Evolutionary conservation across 2,329 filamentous ascomycete species (phyloP).

Genomic region (Hymenoscyphus infarciens): DNA sequence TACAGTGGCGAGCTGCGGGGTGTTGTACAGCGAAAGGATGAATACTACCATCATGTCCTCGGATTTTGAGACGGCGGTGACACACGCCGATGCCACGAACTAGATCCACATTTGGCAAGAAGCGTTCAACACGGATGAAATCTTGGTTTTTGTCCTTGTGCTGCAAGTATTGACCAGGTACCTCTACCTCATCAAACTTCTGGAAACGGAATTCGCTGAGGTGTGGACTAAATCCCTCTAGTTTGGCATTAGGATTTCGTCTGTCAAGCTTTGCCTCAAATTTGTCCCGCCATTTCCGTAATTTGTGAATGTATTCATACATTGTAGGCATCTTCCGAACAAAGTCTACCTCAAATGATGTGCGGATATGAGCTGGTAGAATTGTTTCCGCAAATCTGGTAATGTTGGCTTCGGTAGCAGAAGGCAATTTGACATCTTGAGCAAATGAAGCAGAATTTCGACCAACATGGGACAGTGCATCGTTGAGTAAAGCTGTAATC

Average conservation of each 20-base stretch:
- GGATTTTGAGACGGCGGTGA: slow-evolving; percentile 89
- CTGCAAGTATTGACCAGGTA: slow-evolving; percentile 93
- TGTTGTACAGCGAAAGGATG: slow-evolving; percentile 97
- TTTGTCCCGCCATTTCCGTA: slow-evolving; percentile 93
- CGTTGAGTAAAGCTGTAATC: slow-evolving; percentile 95
- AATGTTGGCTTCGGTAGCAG: slow-evolving; percentile 92
- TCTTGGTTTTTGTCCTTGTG: slow-evolving; percentile 99
- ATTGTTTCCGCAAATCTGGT: slow-evolving; percentile 96
- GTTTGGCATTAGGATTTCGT: slow-evolving; percentile 43
- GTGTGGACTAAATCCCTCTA: slow-evolving; percentile 85
- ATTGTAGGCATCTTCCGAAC: slow-evolving; percentile 93
- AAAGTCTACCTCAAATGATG: slow-evolving; percentile 97
- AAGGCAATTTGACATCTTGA: slow-evolving; percentile 83
- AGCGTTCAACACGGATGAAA: slow-evolving; percentile 95
- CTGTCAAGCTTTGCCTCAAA: slow-evolving; percentile 97
- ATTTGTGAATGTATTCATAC: slow-evolving; percentile 96
- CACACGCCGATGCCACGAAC: slow-evolving; percentile 88
- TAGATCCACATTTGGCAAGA: slow-evolving; percentile 90
- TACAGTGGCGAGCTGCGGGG: slow-evolving; percentile 85
- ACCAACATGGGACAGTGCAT: slow-evolving; percentile 88
- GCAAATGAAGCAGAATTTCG: slow-evolving; percentile 83
- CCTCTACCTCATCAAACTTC: slow-evolving; percentile 97
- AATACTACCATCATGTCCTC: slow-evolving; percentile 95
- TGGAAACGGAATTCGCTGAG: slow-evolving; percentile 96
- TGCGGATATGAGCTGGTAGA: slow-evolving; percentile 87